These are phyloP conservation scores for Daldinia bambusicola DNA, from an alignment of 495 filamentous ascomycete genomes.

Conservation along the genomic window DNA sequence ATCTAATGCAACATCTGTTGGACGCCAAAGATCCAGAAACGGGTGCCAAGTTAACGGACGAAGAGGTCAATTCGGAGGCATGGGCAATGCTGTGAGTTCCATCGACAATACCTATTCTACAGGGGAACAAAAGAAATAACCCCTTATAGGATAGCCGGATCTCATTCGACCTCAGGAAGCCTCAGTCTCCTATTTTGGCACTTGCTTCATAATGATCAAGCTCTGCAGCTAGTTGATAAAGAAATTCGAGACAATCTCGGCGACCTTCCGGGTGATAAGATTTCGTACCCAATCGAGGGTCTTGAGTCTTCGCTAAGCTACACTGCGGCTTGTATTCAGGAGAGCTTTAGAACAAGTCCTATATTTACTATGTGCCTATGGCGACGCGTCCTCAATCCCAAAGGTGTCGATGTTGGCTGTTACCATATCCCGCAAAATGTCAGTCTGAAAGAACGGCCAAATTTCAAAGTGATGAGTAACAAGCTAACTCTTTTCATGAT, in stretches of 20 bases:
- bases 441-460: background rate
- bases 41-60: background rate
- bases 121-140: background rate
- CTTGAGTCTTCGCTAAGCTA: conserved; percentile 1
- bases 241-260: background rate
- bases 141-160: background rate
- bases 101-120: no score
- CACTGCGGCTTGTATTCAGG: background rate
- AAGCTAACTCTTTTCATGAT: background rate
- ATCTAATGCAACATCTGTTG: conserved; percentile 6
- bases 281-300: background rate
- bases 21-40: conserved; percentile 6
- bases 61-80: background rate
- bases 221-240: background rate
- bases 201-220: background rate
- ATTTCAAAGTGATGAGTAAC: background rate
- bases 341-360: conserved; percentile 7
- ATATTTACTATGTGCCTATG: background rate
- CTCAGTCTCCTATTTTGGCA: conserved; percentile 1
- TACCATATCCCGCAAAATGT: background rate
- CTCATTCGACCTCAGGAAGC: conserved; percentile 2
- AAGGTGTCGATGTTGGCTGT: background rate
- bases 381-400: background rate
- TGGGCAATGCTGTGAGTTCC: conserved; percentile 7
- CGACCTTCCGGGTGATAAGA: background rate